Conservation (phyloP, 352 stramenopile species). For the Globisporangium solare region DNA sequence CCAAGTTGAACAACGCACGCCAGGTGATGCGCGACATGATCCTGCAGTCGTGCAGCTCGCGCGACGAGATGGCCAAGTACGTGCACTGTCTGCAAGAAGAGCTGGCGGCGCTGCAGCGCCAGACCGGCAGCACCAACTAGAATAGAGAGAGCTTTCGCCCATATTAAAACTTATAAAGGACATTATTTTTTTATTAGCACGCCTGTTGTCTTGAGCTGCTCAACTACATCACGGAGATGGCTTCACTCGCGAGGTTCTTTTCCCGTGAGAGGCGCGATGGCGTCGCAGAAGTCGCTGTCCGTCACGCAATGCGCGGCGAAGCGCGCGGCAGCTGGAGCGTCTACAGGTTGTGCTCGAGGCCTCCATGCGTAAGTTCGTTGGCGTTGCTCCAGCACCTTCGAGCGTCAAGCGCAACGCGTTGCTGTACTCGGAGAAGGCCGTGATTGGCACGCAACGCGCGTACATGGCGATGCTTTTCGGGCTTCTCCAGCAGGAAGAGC, state of each 20-base stretch:
- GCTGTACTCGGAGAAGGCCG: neutral
- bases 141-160: slow-evolving; percentile 1
- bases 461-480: slow-evolving; percentile 25
- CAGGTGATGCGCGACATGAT: slow-evolving; percentile 46
- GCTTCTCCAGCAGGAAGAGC: slow-evolving; percentile 18
- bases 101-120: slow-evolving; percentile 35
- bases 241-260: neutral
- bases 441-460: slow-evolving; percentile 11
- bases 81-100: slow-evolving; percentile 51
- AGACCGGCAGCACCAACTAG: slow-evolving; percentile 10
- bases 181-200: slow-evolving; percentile 10
- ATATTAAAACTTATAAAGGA: slow-evolving; percentile 3
- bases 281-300: slow-evolving; percentile 12
- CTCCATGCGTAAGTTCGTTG: slow-evolving; percentile 14
- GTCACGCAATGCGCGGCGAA: slow-evolving; percentile 28
- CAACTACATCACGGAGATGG: neutral
- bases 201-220: neutral
- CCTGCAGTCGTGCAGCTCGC: slow-evolving; percentile 41
- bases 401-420: neutral
- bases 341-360: slow-evolving; percentile 23
- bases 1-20: slow-evolving; percentile 30
- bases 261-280: neutral
- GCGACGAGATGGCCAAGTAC: slow-evolving; percentile 50
- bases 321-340: slow-evolving; percentile 27
- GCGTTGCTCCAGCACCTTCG: neutral